Conservation (phyloP, 768 basidiomycete species). For the Boletus reticulatus region DNA sequence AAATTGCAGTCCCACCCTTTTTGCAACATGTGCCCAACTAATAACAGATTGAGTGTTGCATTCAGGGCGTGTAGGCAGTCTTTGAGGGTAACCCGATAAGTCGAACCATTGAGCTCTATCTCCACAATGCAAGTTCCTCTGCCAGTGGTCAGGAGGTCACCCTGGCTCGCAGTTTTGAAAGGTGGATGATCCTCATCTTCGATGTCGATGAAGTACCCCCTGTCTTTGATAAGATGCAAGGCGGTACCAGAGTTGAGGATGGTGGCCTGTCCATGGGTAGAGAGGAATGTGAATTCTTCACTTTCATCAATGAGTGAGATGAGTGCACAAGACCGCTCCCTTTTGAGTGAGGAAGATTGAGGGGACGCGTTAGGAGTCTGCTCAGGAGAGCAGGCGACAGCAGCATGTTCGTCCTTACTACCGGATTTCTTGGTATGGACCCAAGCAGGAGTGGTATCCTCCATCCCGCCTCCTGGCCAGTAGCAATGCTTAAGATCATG, state of each 20-base stretch:
- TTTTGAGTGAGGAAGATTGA: too few species aligned
- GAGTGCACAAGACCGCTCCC: too few species aligned
- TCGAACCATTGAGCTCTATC: not conserved
- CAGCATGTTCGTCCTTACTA: too few species aligned
- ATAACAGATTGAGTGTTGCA: not conserved
- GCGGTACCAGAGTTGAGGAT: not conserved
- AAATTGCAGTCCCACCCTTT: not conserved
- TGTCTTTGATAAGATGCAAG: not conserved
- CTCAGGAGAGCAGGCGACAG: too few species aligned
- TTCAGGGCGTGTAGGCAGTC: not conserved
- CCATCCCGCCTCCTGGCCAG: not conserved
- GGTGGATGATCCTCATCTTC: not conserved
- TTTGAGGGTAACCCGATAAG: not conserved
- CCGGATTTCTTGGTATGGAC: too few species aligned
- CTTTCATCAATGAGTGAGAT: too few species aligned
- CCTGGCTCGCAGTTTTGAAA: not conserved
- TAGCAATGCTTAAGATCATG: not conserved
- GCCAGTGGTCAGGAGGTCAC: rapidly evolving
- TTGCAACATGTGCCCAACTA: not conserved
- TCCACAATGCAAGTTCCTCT: not conserved
- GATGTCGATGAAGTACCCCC: not conserved
- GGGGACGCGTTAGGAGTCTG: too few species aligned
- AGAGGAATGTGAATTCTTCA: too few species aligned
- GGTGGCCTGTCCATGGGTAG: too few species aligned
- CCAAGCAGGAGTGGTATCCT: not conserved